phyloP scores from a whole-genome alignment of 2,329 filamentous ascomycete species.

The Scortechinia acanthostroma region DNA sequence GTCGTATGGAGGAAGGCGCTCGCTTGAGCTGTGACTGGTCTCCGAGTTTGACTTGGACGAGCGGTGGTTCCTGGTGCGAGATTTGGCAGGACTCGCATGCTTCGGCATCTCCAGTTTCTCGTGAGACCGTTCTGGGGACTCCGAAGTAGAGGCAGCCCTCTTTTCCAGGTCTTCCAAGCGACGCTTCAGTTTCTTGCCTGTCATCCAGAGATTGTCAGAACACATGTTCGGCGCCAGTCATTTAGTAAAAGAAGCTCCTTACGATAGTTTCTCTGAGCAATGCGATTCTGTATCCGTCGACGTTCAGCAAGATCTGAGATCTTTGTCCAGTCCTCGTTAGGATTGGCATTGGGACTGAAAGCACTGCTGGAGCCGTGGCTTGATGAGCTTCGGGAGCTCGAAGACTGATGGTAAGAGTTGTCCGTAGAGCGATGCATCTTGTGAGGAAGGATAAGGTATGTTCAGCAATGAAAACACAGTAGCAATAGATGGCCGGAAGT shows the following conservation, averaged over 20 bases:
- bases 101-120: conserved; percentile 35
- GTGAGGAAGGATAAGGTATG: neutral
- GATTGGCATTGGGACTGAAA: conserved; percentile 2
- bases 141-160: conserved; percentile 50
- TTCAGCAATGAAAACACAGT: neutral
- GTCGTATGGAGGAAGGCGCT: neutral
- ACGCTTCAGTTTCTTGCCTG: conserved; percentile 63
- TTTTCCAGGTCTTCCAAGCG: conserved; percentile 58
- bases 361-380: neutral
- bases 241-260: conserved; percentile 20
- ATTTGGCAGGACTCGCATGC: conserved; percentile 6
- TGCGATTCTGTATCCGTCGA: conserved; percentile 68
- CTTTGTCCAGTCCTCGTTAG: conserved; percentile 57
- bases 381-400: neutral
- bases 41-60: neutral
- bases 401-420: neutral
- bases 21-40: neutral
- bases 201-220: conserved; percentile 3
- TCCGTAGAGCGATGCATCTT: neutral
- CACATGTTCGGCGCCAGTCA: no score
- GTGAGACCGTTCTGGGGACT: conserved; percentile 50
- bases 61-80: neutral
- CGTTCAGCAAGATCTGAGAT: conserved; percentile 66
- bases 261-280: conserved; percentile 74
- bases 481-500: neutral